Conservation (phyloP, 768 basidiomycete species). For the Agrocybe praecox region DNA sequence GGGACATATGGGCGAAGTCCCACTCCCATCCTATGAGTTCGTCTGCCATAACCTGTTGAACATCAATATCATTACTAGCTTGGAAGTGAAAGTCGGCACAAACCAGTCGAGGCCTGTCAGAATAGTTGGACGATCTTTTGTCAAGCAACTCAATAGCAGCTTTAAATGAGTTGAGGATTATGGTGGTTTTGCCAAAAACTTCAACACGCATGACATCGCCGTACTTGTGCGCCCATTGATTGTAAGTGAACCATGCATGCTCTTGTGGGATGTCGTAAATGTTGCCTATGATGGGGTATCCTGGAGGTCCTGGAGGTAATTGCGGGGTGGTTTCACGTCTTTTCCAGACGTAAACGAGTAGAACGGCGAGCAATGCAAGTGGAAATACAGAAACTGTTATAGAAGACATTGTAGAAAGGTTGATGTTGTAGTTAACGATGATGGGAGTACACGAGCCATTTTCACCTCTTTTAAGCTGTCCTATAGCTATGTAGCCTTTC, state of each 20-base stretch:
- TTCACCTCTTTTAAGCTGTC: too few species aligned
- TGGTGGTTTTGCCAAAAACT: constrained; percentile 34
- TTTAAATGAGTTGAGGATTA: constrained; percentile 42
- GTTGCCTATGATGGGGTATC: constrained; percentile 35
- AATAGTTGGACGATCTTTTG: constrained; percentile 44
- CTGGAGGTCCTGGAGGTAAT: constrained; percentile 36
- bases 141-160: constrained; percentile 46
- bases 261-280: constrained; percentile 27
- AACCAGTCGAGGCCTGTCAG: constrained; percentile 41
- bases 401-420: background rate
- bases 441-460: too few species aligned
- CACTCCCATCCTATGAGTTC: constrained; percentile 31
- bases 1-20: constrained; percentile 33
- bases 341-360: background rate
- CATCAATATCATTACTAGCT: background rate
- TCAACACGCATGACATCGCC: constrained; percentile 31
- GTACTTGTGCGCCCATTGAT: constrained; percentile 30
- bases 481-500: too few species aligned
- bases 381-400: background rate
- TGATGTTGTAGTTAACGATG: too few species aligned
- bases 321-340: background rate
- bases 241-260: constrained; percentile 32
- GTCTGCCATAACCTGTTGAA: constrained; percentile 24
- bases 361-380: background rate
- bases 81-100: background rate